Percentiles rank a stretch among this genome's conserved stretches.
Evolutionary conservation across 192 early-diverging fungal species (phyloP).

Genomic region (Podila clonocystis): DNA sequence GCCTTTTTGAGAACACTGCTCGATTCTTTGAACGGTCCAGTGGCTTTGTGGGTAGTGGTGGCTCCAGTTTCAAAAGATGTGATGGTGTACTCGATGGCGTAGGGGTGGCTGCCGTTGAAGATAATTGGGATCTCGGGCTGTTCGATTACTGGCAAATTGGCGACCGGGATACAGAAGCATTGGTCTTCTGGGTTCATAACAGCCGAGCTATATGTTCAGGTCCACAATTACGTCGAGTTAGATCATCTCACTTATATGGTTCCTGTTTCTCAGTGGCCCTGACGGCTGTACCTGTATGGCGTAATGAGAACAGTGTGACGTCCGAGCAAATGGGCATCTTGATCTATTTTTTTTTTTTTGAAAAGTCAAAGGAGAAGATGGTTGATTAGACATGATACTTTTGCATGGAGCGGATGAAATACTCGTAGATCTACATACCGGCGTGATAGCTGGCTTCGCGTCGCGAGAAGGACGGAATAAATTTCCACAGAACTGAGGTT

Average conservation of each 20-base stretch:
- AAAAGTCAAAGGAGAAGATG: background rate
- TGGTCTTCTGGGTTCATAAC: constrained; percentile 57
- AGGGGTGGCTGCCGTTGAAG: constrained; percentile 39
- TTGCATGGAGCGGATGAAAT: background rate
- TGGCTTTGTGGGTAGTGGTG: constrained; percentile 9
- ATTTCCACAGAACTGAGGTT: constrained; percentile 27
- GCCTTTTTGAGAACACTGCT: constrained; percentile 16
- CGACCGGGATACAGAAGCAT: constrained; percentile 55
- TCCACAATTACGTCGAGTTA: background rate
- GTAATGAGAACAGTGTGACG: constrained; percentile 29
- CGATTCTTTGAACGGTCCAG: constrained; percentile 37
- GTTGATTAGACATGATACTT: background rate
- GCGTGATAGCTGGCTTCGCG: background rate
- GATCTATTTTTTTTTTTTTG: constrained; percentile 17
- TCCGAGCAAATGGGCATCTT: constrained; percentile 38
- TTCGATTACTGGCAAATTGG: constrained; percentile 12
- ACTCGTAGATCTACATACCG: background rate
- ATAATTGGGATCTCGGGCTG: constrained; percentile 34
- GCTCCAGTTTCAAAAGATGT: constrained; percentile 39
- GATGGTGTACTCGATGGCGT: constrained; percentile 36
- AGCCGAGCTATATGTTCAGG: constrained; percentile 41
- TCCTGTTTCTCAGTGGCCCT: background rate
- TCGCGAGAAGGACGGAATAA: constrained; percentile 8
- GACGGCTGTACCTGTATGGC: constrained; percentile 28
- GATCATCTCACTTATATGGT: background rate